phyloP scores from a whole-genome alignment of 208 protist species.

The Acanthamoeba polyphaga region DNA sequence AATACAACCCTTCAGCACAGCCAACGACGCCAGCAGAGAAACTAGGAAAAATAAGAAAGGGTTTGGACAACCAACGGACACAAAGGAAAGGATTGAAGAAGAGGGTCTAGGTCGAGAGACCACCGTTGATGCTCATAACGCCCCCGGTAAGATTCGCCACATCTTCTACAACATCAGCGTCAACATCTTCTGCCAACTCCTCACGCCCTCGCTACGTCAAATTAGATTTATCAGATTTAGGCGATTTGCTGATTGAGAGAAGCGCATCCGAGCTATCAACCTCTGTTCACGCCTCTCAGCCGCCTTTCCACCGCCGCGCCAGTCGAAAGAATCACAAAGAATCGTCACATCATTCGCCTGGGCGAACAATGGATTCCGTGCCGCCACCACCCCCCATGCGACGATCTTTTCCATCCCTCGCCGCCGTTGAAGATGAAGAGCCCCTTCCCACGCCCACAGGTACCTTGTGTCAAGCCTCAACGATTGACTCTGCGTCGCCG shows the following conservation, averaged over 20 bases:
- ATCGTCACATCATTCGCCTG: not conserved
- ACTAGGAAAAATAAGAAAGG: no score
- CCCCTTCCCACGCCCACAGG: not conserved
- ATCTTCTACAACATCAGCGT: not conserved
- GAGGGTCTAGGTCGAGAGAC: not conserved
- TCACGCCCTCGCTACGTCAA: not conserved
- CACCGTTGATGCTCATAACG: not conserved
- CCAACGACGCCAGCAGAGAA: no score
- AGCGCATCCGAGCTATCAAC: not conserved
- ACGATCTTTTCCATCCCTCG: not conserved
- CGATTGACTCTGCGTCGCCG: not conserved
- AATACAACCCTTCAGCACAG: no score
- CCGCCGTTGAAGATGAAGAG: constrained; percentile 12
- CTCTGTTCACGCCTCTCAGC: not conserved
- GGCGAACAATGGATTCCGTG: not conserved
- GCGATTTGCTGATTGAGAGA: not conserved
- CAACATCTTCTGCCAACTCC: not conserved
- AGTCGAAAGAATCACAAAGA: not conserved
- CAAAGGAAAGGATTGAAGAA: not conserved
- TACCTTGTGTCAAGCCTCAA: not conserved
- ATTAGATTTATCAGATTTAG: not conserved
- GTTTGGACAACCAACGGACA: not conserved
- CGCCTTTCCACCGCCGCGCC: no score
- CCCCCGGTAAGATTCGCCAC: not conserved
- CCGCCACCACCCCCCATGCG: not conserved